These are phyloP conservation scores for Striga asiatica DNA, from an alignment of 257 asterid genomes.

Conservation along the genomic window DNA sequence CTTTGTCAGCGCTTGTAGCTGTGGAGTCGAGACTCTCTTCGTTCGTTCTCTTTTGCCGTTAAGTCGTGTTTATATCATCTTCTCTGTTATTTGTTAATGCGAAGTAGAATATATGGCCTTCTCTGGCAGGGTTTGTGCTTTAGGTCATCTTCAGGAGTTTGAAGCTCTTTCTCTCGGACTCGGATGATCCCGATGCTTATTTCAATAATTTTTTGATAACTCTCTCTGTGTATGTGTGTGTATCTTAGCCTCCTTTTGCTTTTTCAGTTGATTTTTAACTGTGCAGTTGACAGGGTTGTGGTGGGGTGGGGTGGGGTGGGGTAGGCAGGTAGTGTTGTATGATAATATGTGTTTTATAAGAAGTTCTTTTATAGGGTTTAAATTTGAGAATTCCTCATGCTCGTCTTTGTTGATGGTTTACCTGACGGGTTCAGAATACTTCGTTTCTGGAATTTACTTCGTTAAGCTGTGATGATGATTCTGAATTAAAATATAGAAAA, in stretches of 20 bases:
- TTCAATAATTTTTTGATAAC: not conserved
- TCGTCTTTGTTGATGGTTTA: not conserved
- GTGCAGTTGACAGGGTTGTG: not conserved
- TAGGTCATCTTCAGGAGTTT: constrained; percentile 1
- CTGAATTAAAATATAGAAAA: not conserved
- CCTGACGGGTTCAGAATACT: constrained; percentile 1
- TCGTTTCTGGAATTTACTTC: constrained; percentile 3
- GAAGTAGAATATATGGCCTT: not conserved
- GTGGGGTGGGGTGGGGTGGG: not conserved
- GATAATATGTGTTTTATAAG: not conserved
- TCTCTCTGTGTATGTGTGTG: not conserved
- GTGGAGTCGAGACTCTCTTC: too few species aligned
- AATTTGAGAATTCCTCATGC: not conserved
- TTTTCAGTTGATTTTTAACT: not conserved
- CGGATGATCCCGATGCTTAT: not conserved
- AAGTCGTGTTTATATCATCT: too few species aligned
- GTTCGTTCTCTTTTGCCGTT: too few species aligned
- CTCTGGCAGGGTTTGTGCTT: constrained; percentile 4
- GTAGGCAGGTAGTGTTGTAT: too few species aligned
- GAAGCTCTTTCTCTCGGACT: not conserved
- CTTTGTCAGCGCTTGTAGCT: too few species aligned
- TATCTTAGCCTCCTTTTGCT: too few species aligned
- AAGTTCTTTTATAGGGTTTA: not conserved
- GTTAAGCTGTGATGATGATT: not conserved
- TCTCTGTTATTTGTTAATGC: not conserved